Evolutionary conservation across 2,329 filamentous ascomycete species (phyloP), one percentile per base, ranked within the genome.

Genomic region (Bimuria novae-zelandiae): DNA sequence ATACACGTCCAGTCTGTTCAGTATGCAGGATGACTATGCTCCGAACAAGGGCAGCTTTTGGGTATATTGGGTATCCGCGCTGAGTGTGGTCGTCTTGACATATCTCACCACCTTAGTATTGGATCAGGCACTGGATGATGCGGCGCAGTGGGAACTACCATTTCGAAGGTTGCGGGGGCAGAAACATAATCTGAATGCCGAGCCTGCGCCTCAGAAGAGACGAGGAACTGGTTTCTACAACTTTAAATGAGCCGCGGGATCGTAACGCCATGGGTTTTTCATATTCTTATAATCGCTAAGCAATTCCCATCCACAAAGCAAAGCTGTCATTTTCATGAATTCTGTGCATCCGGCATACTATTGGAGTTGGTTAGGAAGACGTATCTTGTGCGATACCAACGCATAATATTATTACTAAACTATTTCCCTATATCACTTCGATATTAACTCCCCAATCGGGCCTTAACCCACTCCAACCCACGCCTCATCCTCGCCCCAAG

Each of bases 31-130:
- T 41, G 51, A 58, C 1, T 72, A 61, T 33, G 63, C 65, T 6
- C 68, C 69, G 1, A 66, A 66, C n/a, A 59, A 61, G 11, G 45
- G 45, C 0, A 46, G 63, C 7, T 71, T 71, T 22, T 71, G 67
- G 67, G 56, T 71, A 1, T 71, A 71, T 40, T 71, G 68, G 69
- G 67, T 71, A 1, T 60, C 55, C 21, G 67, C 68, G 2, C 49
- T 72, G 3, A 55, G 52, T 3, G 61, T 61, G 1, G 64, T 71
- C 3, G 50, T 55, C 1, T 52, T 70, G 7, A 71, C 69, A 1
- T 55, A 62, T 7, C 45, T 59, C 5, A 57, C 62, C 0, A 70
- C 66, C 0, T 70, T 60, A 57, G 30, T 67, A 1, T 27, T 71
- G 10, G 65, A 71, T 39, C 57, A 49, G 5, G 62, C 67, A 10